These are phyloP conservation scores for Pseudogymnoascus sp. DNA, from an alignment of 2,329 filamentous ascomycete genomes.

Conservation along the genomic window DNA sequence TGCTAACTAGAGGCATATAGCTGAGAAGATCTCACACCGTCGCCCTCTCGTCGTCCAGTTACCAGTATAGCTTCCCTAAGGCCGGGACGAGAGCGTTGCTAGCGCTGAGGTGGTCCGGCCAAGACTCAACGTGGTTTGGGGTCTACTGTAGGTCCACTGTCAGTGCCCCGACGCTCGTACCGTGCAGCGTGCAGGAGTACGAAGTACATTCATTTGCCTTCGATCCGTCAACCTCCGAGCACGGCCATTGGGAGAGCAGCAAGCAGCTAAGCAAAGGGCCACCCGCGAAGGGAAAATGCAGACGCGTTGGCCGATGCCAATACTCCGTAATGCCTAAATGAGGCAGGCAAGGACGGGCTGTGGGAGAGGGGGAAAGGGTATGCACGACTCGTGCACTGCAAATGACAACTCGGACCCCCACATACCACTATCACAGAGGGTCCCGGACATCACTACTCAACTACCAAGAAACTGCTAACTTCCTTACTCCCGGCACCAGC, in stretches of 20 bases:
- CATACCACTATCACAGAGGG: background rate
- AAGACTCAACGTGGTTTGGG: slow-evolving; percentile 1
- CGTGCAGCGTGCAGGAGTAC: background rate
- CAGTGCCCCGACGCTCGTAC: background rate
- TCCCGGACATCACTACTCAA: background rate
- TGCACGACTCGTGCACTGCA: background rate
- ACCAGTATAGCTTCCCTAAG: background rate
- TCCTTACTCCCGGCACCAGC: background rate
- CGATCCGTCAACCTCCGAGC: background rate
- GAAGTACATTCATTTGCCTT: background rate
- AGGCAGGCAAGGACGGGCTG: background rate
- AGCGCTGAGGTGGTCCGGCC: background rate
- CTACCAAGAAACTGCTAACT: background rate
- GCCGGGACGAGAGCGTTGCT: background rate
- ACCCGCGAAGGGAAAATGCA: background rate
- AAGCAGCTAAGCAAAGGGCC: background rate
- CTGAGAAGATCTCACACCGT: background rate
- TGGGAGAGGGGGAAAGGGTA: background rate
- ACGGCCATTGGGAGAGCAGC: background rate
- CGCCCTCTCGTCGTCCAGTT: background rate
- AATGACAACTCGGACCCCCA: background rate
- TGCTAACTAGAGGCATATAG: background rate
- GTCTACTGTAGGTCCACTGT: background rate
- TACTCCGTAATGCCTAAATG: background rate
- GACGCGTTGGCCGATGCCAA: background rate